phyloP scores from a whole-genome alignment of 2,329 filamentous ascomycete species.

The Aspergillus clavatus region DNA sequence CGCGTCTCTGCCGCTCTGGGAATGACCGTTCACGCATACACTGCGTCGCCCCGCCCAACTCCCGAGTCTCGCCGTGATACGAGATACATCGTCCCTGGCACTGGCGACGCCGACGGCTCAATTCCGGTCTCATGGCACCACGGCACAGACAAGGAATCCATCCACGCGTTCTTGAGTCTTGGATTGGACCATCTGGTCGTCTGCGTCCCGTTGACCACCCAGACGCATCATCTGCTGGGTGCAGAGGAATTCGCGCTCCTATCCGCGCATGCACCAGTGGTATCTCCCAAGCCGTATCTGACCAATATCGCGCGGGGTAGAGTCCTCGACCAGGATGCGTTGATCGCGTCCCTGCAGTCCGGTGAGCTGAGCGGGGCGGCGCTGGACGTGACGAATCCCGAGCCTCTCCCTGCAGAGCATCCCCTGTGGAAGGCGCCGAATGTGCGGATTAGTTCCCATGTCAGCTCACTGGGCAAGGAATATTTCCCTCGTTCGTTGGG shows the following conservation, averaged over 20 bases:
- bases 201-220: slow-evolving; percentile 52
- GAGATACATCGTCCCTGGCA: slow-evolving; percentile 64
- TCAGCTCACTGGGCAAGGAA: slow-evolving; percentile 51
- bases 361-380: slow-evolving; percentile 61
- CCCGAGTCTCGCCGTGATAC: slow-evolving; percentile 59
- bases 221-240: slow-evolving; percentile 53
- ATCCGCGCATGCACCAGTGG: slow-evolving; percentile 23
- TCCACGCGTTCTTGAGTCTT: slow-evolving; percentile 52
- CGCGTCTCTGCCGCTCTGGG: slow-evolving; percentile 60
- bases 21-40: slow-evolving; percentile 70
- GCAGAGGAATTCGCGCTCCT: slow-evolving; percentile 53
- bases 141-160: slow-evolving; percentile 47
- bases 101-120: slow-evolving; percentile 55
- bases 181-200: slow-evolving; percentile 56
- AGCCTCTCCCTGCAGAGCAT: slow-evolving; percentile 65
- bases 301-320: slow-evolving; percentile 67
- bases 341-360: slow-evolving; percentile 57
- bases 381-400: slow-evolving; percentile 74
- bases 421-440: slow-evolving; percentile 67
- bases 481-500: slow-evolving; percentile 56
- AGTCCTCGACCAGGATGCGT: slow-evolving; percentile 57
- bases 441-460: slow-evolving; percentile 64
- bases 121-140: slow-evolving; percentile 55
- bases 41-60: slow-evolving; percentile 63
- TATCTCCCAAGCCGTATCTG: slow-evolving; percentile 52